phyloP scores from a whole-genome alignment of 495 filamentous ascomycete species.

The Trypethelium eluteriae region DNA sequence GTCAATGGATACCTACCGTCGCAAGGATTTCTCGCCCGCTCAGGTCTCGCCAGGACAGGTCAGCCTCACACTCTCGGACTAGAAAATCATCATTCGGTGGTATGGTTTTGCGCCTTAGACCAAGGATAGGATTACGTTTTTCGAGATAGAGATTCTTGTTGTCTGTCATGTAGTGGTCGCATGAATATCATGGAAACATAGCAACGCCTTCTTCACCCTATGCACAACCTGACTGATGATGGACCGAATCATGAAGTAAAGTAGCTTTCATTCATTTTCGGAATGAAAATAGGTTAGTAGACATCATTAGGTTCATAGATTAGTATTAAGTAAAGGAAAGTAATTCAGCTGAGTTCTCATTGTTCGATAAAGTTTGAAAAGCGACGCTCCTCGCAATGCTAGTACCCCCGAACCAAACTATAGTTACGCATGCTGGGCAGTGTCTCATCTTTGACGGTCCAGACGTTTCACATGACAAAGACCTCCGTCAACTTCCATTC shows the following conservation, averaged over 20 bases:
- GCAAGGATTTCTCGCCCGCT: not conserved
- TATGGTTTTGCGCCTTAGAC: not conserved
- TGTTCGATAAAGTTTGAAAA: no score
- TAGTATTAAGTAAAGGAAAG: no score
- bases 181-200: not conserved
- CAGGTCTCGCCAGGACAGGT: slow-evolving; percentile 2
- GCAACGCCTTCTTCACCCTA: not conserved
- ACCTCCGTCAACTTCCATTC: not conserved
- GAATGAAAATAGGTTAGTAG: not conserved
- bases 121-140: not conserved
- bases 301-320: no score
- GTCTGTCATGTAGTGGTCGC: not conserved
- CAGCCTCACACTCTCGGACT: slow-evolving; percentile 1
- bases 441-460: slow-evolving; percentile 3
- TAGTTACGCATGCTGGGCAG: not conserved
- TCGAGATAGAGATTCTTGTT: slow-evolving; percentile 4
- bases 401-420: no score
- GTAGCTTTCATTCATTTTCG: not conserved
- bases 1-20: not conserved
- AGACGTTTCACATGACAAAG: slow-evolving; percentile 13
- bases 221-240: not conserved
- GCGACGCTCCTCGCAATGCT: no score
- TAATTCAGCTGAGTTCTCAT: no score
- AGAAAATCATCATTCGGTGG: not conserved
- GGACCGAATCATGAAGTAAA: not conserved